Conservation (phyloP, 495 filamentous ascomycete genomes). For the Bryoglossum gracile region DNA sequence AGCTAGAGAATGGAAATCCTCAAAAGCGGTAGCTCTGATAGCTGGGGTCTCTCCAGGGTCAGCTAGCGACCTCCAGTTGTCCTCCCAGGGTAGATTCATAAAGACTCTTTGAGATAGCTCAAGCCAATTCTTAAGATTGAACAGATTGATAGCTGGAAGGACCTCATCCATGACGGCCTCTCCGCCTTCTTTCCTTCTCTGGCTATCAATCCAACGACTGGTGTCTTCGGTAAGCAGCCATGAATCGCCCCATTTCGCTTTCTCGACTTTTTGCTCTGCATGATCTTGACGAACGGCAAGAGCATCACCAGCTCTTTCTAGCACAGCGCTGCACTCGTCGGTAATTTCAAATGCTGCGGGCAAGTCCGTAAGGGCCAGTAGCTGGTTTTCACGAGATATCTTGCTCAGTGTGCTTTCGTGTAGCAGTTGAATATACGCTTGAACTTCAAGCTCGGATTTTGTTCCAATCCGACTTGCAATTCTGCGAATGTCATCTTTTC, state of each 20-base stretch:
- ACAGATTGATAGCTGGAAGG: constrained; percentile 46
- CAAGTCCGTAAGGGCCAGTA: constrained; percentile 38
- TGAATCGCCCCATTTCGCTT: constrained; percentile 34
- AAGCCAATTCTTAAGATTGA: constrained; percentile 55
- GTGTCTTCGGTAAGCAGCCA: constrained; percentile 47
- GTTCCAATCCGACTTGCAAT: constrained; percentile 59
- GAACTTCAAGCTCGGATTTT: constrained; percentile 70
- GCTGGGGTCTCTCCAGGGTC: constrained; percentile 49
- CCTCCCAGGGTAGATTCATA: constrained; percentile 64
- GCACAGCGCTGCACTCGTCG: constrained; percentile 50
- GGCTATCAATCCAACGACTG: constrained; percentile 32
- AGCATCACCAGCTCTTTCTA: constrained; percentile 61
- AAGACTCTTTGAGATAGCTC: constrained; percentile 58
- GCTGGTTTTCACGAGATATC: constrained; percentile 4
- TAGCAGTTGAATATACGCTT: constrained; percentile 57
- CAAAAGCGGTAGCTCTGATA: constrained; percentile 57
- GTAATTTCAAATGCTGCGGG: constrained; percentile 71
- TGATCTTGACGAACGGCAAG: constrained; percentile 50
- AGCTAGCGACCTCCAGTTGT: constrained; percentile 57
- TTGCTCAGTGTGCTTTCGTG: constrained; percentile 37
- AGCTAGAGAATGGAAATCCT: constrained; percentile 64
- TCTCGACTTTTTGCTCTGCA: constrained; percentile 47
- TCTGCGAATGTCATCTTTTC: constrained; percentile 47
- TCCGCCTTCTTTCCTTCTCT: constrained; percentile 28
- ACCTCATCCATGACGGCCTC: constrained; percentile 29